These are phyloP conservation scores for Hypoxylon sp. DNA, from an alignment of 2,329 filamentous ascomycete genomes.

Conservation along the genomic window DNA sequence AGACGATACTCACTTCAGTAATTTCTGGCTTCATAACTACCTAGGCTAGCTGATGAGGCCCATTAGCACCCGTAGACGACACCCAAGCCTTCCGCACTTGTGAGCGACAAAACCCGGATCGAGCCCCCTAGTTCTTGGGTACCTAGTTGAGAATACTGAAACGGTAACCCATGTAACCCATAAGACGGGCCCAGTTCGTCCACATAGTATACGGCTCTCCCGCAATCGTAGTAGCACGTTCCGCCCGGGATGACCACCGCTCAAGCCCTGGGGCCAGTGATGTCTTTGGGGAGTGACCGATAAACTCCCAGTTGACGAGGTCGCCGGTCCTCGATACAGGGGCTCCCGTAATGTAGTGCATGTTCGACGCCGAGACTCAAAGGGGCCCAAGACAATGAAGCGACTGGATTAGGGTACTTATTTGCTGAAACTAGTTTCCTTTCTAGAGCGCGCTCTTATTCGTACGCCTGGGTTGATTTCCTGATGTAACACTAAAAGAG, in stretches of 20 bases:
- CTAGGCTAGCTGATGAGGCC: too few species aligned
- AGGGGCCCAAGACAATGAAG: slow-evolving; percentile 44
- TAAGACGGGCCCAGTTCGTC: slow-evolving; percentile 60
- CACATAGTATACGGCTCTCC: slow-evolving; percentile 54
- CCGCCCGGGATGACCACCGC: slow-evolving; percentile 50
- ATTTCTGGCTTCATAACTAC: too few species aligned
- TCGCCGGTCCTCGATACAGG: slow-evolving; percentile 67
- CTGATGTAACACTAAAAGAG: slow-evolving; percentile 28
- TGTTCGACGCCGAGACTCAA: slow-evolving; percentile 67
- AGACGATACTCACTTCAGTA: too few species aligned
- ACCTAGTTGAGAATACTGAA: slow-evolving; percentile 62
- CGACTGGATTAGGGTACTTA: too few species aligned
- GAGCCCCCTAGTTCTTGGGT: slow-evolving; percentile 57
- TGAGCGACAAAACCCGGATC: slow-evolving; percentile 45
- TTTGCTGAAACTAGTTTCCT: not conserved
- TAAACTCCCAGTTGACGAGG: slow-evolving; percentile 63
- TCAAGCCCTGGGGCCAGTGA: slow-evolving; percentile 58
- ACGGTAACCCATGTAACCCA: slow-evolving; percentile 62
- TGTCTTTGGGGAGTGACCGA: slow-evolving; percentile 57
- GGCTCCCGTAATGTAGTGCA: slow-evolving; percentile 68
- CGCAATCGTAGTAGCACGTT: slow-evolving; percentile 68
- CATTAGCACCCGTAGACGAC: too few species aligned
- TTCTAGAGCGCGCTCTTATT: not conserved
- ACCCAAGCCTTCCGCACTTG: too few species aligned
- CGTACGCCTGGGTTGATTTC: not conserved